Evolutionary conservation across 1,284 basidiomycete genomes (phyloP), one percentile per base, ranked within the genome.

Genomic region (Puccinia coronata): DNA sequence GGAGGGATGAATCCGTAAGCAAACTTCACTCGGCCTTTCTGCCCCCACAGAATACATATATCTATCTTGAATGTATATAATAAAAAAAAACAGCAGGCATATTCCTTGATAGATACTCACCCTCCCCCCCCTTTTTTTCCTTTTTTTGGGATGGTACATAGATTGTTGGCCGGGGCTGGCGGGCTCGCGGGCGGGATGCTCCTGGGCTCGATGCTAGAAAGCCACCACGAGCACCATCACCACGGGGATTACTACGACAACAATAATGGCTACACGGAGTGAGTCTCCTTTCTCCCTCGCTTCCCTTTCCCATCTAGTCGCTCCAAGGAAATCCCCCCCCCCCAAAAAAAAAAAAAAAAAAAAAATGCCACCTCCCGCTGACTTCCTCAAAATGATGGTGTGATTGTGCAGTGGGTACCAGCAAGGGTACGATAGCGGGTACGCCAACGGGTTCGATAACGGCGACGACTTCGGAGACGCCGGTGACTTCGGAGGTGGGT

Each of bases 341-440:
- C n/a, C n/a, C n/a, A n/a, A n/a, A n/a, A n/a, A n/a, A n/a, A n/a
- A n/a, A n/a, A n/a, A n/a, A n/a, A n/a, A n/a, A n/a, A n/a, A n/a
- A n/a, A n/a, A n/a, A n/a, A n/a, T n/a, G n/a, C n/a, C n/a, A n/a
- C n/a, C n/a, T n/a, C n/a, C n/a, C n/a, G n/a, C n/a, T n/a, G n/a
- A n/a, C n/a, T n/a, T n/a, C n/a, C n/a, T n/a, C n/a, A n/a, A n/a
- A n/a, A n/a, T n/a, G n/a, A 28, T 25, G 25, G n/a, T 67, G 69
- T 2, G 18, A 18, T 71, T 53, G 6, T 8, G 18, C 23, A 80
- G 77, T 59, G 77, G 67, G n/a, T 80, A 80, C 53, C 12, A 61
- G 31, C 77, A 80, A 28, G 77, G 77, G 36, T 80, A 80, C 47
- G 77, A 80, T 0, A 71, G 72, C 34, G 77, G 77, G 5, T 80